Evolutionary conservation across 2,329 filamentous ascomycete species (phyloP), one percentile per base, ranked within the genome.

Genomic region (Ceratocystis huliohia): DNA sequence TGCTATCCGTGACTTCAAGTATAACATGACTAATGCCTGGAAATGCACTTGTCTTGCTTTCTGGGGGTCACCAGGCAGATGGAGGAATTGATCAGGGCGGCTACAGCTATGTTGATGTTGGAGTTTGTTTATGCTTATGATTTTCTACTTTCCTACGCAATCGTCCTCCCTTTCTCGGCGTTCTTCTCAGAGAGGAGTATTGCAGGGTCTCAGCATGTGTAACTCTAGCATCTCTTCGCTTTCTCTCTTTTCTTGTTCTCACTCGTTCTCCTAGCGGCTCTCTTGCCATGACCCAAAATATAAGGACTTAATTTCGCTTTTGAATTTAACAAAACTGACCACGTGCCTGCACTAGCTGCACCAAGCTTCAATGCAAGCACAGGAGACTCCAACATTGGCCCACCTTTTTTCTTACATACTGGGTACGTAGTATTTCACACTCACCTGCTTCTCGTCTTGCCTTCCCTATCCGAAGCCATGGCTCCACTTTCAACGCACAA

Each of bases 401-500:
- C 28, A 28, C 28, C 0, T 5, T 15, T 13, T 25, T 25, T 56
- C 50, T 28, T 17, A 48, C 45, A 2, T 8, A n/a, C n/a, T 48
- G 37, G 8, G 37, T 41, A 41, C 45, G n/a, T 20, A 20, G 15
- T 48, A 17, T 48, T 17, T n/a, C 17, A 20, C n/a, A 2, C 17
- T 48, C 45, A 48, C 15, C 45, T 48, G 15, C 45, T 48, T 20
- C 15, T 20, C 17, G n/a, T 48, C 45, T 20, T 20, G n/a, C n/a
- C 46, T 50, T 20, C 46, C 22, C 8, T 10, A 17, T 50, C 46
- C n/a, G 8, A 50, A 20, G n/a, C 45, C 53, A 13, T 10, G 8
- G 53, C 22, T 30, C 25, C 53, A 57, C 53, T 57, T 57, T 57
- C 53, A 57, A 57, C 53, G 22, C 53, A 57, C 53, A 28, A 57